phyloP scores from a whole-genome alignment of 192 early-diverging fungal genomes.

The Coemansia sp. region DNA sequence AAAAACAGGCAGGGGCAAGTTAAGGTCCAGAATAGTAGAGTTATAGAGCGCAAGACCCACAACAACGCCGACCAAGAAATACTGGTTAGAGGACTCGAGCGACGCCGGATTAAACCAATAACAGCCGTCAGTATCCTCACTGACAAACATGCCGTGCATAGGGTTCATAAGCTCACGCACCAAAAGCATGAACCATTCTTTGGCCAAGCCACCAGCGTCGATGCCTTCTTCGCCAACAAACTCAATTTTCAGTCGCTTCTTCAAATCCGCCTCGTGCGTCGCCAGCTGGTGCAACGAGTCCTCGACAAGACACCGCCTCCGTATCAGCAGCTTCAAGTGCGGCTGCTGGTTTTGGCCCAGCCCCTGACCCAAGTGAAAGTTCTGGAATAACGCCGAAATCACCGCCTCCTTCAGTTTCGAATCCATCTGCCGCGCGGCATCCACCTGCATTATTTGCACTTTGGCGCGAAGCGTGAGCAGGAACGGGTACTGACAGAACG shows the following conservation, averaged over 20 bases:
- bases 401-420: conserved; percentile 71
- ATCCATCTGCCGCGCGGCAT: conserved; percentile 78
- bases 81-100: conserved; percentile 80
- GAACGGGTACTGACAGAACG: conserved; percentile 86
- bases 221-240: conserved; percentile 95
- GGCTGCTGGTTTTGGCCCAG: conserved; percentile 56
- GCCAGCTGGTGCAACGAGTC: conserved; percentile 80
- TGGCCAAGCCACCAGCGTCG: conserved; percentile 94
- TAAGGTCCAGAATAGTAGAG: conserved; percentile 89
- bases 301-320: conserved; percentile 69
- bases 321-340: conserved; percentile 63
- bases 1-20: conserved; percentile 77
- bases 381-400: conserved; percentile 63
- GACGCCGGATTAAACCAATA: conserved; percentile 81
- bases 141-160: conserved; percentile 83
- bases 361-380: conserved; percentile 25
- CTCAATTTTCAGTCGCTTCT: conserved; percentile 88
- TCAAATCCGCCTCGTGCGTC: conserved; percentile 76
- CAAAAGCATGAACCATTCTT: conserved; percentile 97
- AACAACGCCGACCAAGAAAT: conserved; percentile 87
- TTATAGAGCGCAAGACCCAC: conserved; percentile 95
- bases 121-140: conserved; percentile 61
- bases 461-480: conserved; percentile 76
- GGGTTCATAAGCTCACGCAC: conserved; percentile 92
- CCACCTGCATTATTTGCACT: conserved; percentile 74